phyloP scores from a whole-genome alignment of 345 rosid genomes.

The Pugionium dolabratum region DNA sequence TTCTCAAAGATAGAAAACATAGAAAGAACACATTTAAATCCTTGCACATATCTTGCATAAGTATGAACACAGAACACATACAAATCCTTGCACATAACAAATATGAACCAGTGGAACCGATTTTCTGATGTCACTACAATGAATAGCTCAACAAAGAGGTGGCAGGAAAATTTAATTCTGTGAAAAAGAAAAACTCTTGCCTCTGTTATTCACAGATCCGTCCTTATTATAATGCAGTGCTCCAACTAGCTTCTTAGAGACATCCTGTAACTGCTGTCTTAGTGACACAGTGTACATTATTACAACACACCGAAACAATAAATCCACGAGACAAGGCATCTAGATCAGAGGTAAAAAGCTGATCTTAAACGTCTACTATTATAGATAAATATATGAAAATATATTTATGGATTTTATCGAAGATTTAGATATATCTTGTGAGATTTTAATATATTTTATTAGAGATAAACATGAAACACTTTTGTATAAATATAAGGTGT shows the following conservation, averaged over 20 bases:
- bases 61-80: not conserved
- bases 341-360: not conserved
- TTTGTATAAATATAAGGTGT: too few relatives aligned
- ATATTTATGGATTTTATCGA: too few relatives aligned
- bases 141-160: not conserved
- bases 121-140: not conserved
- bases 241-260: conserved; percentile 93
- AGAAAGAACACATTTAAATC: conserved; percentile 17
- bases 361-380: too few relatives aligned
- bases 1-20: conserved; percentile 1
- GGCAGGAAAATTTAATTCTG: not conserved
- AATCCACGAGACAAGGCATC: conserved; percentile 30
- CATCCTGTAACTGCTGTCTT: conserved; percentile 97
- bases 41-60: conserved; percentile 64
- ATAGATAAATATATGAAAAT: too few relatives aligned
- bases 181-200: conserved; percentile 44
- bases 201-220: conserved; percentile 79
- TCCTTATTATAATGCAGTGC: conserved; percentile 96
- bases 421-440: too few relatives aligned
- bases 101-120: not conserved
- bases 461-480: too few relatives aligned
- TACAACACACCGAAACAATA: conserved; percentile 43
- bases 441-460: too few relatives aligned
- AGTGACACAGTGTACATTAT: conserved; percentile 95
- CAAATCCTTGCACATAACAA: conserved; percentile 12